phyloP scores from a whole-genome alignment of 805 yeast genomes.

The Sugiyamaella marilandica region DNA sequence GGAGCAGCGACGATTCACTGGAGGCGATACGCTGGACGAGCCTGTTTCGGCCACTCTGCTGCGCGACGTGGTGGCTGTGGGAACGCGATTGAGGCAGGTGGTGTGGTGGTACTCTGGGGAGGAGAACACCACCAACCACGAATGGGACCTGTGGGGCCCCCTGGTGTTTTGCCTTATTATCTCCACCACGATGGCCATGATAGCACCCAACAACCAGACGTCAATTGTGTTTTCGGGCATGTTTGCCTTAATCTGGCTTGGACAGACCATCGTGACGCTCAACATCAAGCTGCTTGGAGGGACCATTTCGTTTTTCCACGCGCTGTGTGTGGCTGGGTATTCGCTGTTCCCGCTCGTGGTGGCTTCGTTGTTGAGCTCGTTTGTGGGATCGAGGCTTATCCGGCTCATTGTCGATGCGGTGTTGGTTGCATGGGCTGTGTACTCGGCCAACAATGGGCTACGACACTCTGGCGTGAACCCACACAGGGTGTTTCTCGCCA shows the following conservation, averaged over 20 bases:
- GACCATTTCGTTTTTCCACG: constrained; percentile 59
- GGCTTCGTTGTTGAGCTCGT: constrained; percentile 46
- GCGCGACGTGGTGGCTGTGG: constrained; percentile 44
- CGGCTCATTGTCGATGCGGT: constrained; percentile 45
- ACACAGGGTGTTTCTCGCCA: constrained; percentile 55
- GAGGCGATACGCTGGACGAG: constrained; percentile 70
- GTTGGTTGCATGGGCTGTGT: constrained; percentile 57
- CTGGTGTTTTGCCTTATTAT: constrained; percentile 54
- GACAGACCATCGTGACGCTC: constrained; percentile 54
- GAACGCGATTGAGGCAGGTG: constrained; percentile 40
- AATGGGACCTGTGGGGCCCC: constrained; percentile 58
- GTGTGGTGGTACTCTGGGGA: constrained; percentile 36
- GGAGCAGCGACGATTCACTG: constrained; percentile 49
- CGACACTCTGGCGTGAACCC: constrained; percentile 60
- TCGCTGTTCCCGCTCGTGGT: constrained; percentile 61
- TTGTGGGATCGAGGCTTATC: constrained; percentile 45
- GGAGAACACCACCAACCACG: constrained; percentile 21
- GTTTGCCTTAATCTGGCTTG: constrained; percentile 59
- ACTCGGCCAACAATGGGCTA: constrained; percentile 57
- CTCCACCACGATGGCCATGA: constrained; percentile 45
- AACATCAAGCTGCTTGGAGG: constrained; percentile 62
- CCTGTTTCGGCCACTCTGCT: constrained; percentile 55
- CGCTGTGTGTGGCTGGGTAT: constrained; percentile 66
- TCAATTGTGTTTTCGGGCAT: constrained; percentile 61
- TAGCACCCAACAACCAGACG: constrained; percentile 39